A percentile compares a stretch with the other conserved stretches of the same genome.
These are phyloP conservation scores for Paraphaeosphaeria sporulosa DNA, from an alignment of 2,329 filamentous ascomycete species.

Conservation along the genomic window DNA sequence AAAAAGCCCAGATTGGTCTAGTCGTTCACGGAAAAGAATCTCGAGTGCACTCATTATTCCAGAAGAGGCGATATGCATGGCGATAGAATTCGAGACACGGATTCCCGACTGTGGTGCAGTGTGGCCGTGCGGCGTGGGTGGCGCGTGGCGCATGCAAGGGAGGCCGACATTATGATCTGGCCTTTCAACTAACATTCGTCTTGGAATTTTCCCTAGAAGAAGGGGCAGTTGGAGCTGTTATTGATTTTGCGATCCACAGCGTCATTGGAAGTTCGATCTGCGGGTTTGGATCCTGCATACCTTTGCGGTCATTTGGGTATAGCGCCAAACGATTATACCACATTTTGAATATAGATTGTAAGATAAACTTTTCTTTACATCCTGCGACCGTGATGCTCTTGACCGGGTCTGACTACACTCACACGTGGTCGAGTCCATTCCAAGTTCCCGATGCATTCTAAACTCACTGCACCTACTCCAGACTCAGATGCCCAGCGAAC, in stretches of 20 bases:
- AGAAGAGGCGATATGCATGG: background rate
- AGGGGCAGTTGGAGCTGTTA: background rate
- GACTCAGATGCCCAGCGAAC: background rate
- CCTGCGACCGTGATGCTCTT: background rate
- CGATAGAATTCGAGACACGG: background rate
- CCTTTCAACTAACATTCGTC: background rate
- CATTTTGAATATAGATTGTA: background rate
- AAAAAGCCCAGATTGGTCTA: slow-evolving; percentile 6
- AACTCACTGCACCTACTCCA: background rate
- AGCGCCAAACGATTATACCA: background rate
- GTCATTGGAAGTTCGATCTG: background rate
- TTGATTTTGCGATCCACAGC: background rate
- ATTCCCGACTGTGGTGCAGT: background rate
- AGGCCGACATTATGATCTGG: background rate
- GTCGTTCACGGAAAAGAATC: background rate
- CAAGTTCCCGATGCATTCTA: background rate
- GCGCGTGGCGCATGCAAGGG: background rate
- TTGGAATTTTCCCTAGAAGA: background rate
- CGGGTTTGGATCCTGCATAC: background rate
- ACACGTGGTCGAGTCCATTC: background rate
- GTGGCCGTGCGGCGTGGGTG: background rate
- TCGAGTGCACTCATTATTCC: background rate
- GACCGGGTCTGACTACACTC: background rate
- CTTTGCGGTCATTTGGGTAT: background rate
- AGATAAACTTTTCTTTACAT: background rate